Evolutionary conservation across 148 eudicot species (phyloP).

Genomic region (Rheum nobile): DNA sequence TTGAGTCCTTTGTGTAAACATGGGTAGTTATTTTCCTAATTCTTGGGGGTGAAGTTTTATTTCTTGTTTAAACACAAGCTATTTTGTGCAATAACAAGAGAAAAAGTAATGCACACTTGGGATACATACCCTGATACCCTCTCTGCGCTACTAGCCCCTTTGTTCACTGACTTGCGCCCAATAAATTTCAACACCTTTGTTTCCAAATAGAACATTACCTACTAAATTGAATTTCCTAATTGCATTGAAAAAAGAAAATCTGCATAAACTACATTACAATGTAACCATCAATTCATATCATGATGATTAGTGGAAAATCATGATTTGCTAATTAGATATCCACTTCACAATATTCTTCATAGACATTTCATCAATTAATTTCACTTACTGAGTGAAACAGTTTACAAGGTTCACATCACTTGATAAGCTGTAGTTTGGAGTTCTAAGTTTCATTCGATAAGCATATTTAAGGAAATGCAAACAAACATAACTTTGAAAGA

Average conservation of each 20-base stretch:
- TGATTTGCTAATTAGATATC: neutral
- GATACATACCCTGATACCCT: too few species aligned
- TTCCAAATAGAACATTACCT: too few species aligned
- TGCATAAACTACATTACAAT: neutral
- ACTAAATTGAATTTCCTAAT: neutral
- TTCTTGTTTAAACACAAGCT: neutral
- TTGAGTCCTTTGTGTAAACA: too few species aligned
- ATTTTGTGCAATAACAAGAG: neutral
- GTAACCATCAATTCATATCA: neutral
- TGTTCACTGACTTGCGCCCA: too few species aligned
- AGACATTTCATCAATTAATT: neutral
- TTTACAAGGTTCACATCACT: neutral
- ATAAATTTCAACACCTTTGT: too few species aligned
- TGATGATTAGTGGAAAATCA: neutral
- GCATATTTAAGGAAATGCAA: neutral
- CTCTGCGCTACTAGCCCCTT: too few species aligned
- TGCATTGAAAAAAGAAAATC: neutral
- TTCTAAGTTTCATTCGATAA: neutral
- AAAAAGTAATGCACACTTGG: too few species aligned
- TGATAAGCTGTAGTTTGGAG: too few species aligned
- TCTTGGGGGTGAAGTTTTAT: too few species aligned
- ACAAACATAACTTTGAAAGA: neutral
- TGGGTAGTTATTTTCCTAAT: too few species aligned
- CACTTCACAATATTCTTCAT: neutral
- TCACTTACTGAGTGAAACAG: neutral